phyloP scores from a whole-genome alignment of 768 basidiomycete genomes.

The Tricholomella constricta region DNA sequence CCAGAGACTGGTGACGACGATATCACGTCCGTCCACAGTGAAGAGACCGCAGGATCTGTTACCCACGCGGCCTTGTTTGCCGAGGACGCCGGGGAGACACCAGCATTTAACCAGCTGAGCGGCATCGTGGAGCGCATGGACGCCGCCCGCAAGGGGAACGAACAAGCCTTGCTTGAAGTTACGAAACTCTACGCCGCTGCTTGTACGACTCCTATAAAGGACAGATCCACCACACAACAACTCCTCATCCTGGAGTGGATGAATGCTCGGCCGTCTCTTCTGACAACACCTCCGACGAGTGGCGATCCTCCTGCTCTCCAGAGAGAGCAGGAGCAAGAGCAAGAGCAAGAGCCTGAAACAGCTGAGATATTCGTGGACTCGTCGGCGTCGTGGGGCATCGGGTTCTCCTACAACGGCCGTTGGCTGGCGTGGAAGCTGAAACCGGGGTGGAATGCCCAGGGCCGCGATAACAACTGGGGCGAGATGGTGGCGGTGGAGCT shows the following conservation, averaged over 20 bases:
- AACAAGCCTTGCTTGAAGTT: not conserved
- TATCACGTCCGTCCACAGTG: not conserved
- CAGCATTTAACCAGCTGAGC: not conserved
- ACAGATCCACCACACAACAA: constrained; percentile 11
- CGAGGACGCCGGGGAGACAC: not conserved
- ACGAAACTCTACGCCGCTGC: not conserved
- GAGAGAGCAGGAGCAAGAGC: too few species aligned
- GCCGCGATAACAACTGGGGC: constrained; percentile 43
- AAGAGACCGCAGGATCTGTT: too few species aligned
- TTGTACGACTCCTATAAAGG: not conserved
- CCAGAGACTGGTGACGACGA: not conserved
- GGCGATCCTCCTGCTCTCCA: not conserved
- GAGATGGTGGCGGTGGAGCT: constrained; percentile 48
- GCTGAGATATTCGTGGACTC: constrained; percentile 42
- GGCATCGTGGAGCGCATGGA: not conserved
- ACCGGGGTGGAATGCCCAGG: constrained; percentile 27
- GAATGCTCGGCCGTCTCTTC: not conserved
- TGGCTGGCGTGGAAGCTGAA: constrained; percentile 45
- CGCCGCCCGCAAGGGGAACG: not conserved
- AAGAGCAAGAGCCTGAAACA: not conserved
- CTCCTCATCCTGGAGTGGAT: constrained; percentile 20
- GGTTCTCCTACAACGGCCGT: constrained; percentile 30
- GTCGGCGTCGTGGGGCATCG: constrained; percentile 44
- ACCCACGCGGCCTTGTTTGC: too few species aligned
- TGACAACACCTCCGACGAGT: not conserved